Percentiles rank a stretch among this genome's conserved stretches.
Evolutionary conservation across 2,329 filamentous ascomycete genomes (phyloP).

Genomic region (Xylaria sp.): DNA sequence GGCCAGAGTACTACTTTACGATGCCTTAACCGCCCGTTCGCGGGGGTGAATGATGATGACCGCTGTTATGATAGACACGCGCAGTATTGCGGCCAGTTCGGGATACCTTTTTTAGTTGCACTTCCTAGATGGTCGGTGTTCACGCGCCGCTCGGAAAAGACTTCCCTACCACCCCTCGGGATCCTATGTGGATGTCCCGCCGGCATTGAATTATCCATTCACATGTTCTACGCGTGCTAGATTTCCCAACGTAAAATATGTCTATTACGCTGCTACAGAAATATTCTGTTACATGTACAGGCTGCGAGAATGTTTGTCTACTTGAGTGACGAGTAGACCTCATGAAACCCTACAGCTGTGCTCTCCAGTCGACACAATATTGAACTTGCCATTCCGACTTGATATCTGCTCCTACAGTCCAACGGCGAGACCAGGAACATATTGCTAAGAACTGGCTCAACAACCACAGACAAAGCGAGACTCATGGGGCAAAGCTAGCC

Average conservation of each 20-base stretch:
- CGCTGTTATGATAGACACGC: constrained; percentile 10
- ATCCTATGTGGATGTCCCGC: not conserved
- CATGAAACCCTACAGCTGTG: constrained; percentile 2
- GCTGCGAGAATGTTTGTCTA: constrained; percentile 1
- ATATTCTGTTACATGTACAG: not conserved
- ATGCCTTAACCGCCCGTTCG: constrained; percentile 8
- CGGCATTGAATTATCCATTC: too few species aligned
- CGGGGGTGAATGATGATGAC: constrained; percentile 5
- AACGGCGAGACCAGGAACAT: too few species aligned
- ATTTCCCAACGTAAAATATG: not conserved
- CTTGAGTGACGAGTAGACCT: constrained; percentile 13
- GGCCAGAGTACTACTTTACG: constrained; percentile 2
- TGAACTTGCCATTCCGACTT: not conserved
- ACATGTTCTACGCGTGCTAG: not conserved
- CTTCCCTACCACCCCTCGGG: not conserved
- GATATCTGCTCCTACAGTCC: not conserved
- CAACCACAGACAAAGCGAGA: too few species aligned
- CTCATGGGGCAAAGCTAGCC: too few species aligned
- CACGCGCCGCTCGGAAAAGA: not conserved
- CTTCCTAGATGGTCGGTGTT: constrained; percentile 19
- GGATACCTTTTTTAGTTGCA: constrained; percentile 3
- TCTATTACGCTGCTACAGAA: not conserved
- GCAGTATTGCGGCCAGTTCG: constrained; percentile 11
- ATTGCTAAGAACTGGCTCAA: too few species aligned
- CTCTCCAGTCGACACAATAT: too few species aligned